A percentile compares a stretch with the other conserved stretches of the same genome.
Evolutionary conservation across 2,329 filamentous ascomycete species (phyloP).

Genomic region (Penicillium concentricum): DNA sequence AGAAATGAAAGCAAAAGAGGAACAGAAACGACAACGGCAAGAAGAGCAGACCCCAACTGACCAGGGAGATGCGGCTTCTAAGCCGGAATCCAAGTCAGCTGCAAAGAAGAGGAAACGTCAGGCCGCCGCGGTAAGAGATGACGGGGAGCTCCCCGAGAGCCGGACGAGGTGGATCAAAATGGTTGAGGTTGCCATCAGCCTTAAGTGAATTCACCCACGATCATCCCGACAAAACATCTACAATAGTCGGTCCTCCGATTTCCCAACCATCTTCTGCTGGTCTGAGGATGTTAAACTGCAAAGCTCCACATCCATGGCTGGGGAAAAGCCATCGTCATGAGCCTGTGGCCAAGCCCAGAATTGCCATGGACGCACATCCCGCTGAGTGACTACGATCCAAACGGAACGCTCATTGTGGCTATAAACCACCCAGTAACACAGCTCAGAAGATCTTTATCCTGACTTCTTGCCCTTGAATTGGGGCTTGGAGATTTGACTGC

Average conservation of each 20-base stretch:
- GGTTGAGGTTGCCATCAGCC: conserved; percentile 45
- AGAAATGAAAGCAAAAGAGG: conserved; percentile 28
- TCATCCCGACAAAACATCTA: background rate
- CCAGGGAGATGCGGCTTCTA: conserved; percentile 7
- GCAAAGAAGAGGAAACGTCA: conserved; percentile 33
- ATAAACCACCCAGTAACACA: background rate
- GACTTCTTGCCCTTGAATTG: too few species aligned
- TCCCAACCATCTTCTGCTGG: background rate
- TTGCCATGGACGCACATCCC: background rate
- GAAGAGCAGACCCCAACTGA: conserved; percentile 14
- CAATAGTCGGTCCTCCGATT: background rate
- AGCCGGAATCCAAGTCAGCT: conserved; percentile 18
- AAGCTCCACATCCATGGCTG: background rate
- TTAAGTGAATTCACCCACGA: conserved; percentile 33
- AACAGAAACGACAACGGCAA: conserved; percentile 22
- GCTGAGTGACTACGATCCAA: background rate
- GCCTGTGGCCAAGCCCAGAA: background rate
- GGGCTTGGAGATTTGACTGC: too few species aligned
- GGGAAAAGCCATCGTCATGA: background rate
- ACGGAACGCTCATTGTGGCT: background rate
- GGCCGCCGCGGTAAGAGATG: conserved; percentile 18
- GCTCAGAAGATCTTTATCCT: too few species aligned
- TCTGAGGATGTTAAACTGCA: background rate
- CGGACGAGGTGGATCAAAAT: conserved; percentile 49
- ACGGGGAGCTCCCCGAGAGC: conserved; percentile 43